Base-by-base conservation (phyloP, 306 rosid genomes). In the Medicago arabica region DNA sequence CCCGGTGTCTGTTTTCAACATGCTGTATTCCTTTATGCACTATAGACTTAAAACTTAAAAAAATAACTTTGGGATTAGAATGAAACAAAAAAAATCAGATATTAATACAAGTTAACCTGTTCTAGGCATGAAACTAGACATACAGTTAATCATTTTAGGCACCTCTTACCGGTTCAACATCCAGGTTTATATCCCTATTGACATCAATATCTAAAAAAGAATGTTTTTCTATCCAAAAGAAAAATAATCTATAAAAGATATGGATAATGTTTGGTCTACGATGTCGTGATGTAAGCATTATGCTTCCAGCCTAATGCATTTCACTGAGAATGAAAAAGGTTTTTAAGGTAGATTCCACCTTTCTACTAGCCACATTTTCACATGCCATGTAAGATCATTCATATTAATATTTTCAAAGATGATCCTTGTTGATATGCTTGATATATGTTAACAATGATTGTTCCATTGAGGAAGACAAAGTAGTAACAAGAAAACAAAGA, bases 21-120 rank as follows among this genome's bases (percentile, higher is more conserved):
- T 15, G 21, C 34, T 73, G 36, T 50, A 62, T 80, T 71, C 62
- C 46, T 13, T 68, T 64, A 17, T 72, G 74, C 69, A 71, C 41
- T 65, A 6, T 19, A 19, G 25, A 62, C 59, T 40, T 50, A 11
- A 18, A 11, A 51, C 58, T 16, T 51, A 18, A 54, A 18, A 49
- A 18, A 49, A 8, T 16, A 69, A 51, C 40, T 69, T 12, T 28
- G 28, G 40, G 12, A 51, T 28, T 12, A 31, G 38, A 31, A 40
- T 39, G 38, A 21, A 21, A 36, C 58, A 11, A 15, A 8, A 12
- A 39, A 62, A 76, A 70, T 72, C 69, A 31, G 34, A 54, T 63
- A 51, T 50, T 75, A 21, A 63, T 59, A 38, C 72, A 39, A 47
- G 51, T 60, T 62, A 81, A 43, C 44, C 50, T 25, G 60, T 16